Evolutionary conservation across 257 asterid species (phyloP).

Genomic region (Scutellaria barbata): DNA sequence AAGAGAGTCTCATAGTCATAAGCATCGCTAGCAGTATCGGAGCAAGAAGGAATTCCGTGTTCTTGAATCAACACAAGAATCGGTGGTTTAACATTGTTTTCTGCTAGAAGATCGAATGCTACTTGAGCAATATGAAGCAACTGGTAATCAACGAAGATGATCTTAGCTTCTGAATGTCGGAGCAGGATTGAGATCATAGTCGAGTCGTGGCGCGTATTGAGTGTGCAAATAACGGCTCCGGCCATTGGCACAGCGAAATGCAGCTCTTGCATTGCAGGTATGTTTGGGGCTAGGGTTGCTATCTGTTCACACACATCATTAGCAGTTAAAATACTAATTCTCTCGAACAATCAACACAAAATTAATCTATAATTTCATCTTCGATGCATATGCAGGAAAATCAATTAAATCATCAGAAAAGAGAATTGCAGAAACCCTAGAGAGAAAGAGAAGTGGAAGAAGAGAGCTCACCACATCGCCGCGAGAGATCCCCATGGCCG

Average conservation of each 20-base stretch:
- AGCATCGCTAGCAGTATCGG: not conserved
- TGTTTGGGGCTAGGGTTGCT: conserved; percentile 55
- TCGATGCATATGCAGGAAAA: not conserved
- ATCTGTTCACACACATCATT: conserved; percentile 41
- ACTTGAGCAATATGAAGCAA: conserved; percentile 46
- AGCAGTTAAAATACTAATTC: not conserved
- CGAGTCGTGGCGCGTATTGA: conserved; percentile 60
- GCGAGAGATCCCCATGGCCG: conserved; percentile 49
- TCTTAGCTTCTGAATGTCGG: conserved; percentile 61
- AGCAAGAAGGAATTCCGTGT: conserved; percentile 17
- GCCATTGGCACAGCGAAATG: conserved; percentile 78
- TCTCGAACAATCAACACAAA: not conserved
- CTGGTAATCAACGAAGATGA: conserved; percentile 57
- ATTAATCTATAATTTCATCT: not conserved
- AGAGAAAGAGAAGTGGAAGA: not conserved
- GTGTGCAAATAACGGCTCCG: conserved; percentile 59
- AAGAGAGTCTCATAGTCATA: conserved; percentile 51
- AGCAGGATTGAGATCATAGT: conserved; percentile 56
- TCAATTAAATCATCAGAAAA: not conserved
- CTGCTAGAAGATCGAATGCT: conserved; percentile 41
- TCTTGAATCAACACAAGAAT: conserved; percentile 44
- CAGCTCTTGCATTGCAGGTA: conserved; percentile 68
- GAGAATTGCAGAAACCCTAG: not conserved
- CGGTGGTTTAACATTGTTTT: conserved; percentile 39
- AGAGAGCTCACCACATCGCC: conserved; percentile 48